Percentiles rank a stretch among this genome's conserved stretches.
Evolutionary conservation across 495 filamentous ascomycete species (phyloP).

Genomic region (Niebla homalea): DNA sequence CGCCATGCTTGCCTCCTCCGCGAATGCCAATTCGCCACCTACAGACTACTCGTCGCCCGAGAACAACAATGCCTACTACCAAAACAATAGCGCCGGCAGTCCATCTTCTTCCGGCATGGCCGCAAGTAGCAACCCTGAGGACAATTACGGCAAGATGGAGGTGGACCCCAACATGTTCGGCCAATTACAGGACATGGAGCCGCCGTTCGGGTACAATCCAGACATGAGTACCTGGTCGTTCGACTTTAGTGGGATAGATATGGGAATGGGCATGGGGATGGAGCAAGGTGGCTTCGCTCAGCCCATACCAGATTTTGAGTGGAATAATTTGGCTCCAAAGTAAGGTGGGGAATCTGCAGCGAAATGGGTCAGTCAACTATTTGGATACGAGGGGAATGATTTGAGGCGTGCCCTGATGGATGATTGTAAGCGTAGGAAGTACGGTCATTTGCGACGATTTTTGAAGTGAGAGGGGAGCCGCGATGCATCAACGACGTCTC

Average conservation of each 20-base stretch:
- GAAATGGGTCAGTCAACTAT: no score
- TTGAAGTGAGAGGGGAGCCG: no score
- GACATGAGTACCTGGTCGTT: slow-evolving; percentile 1
- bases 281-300: no score
- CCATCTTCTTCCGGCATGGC: background rate
- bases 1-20: background rate
- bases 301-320: no score
- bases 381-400: no score
- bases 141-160: background rate
- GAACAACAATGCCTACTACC: background rate
- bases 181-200: slow-evolving; percentile 1
- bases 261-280: background rate
- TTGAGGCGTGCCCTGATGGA: no score
- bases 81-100: background rate
- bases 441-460: no score
- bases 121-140: background rate
- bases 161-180: slow-evolving; percentile 1
- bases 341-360: no score
- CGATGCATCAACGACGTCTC: no score
- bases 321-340: no score
- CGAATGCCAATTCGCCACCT: background rate
- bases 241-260: background rate
- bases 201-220: background rate
- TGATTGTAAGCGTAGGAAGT: no score
- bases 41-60: background rate